Conservation (phyloP, 169 alveolate genomes). For the Eimeria brunetti region DNA sequence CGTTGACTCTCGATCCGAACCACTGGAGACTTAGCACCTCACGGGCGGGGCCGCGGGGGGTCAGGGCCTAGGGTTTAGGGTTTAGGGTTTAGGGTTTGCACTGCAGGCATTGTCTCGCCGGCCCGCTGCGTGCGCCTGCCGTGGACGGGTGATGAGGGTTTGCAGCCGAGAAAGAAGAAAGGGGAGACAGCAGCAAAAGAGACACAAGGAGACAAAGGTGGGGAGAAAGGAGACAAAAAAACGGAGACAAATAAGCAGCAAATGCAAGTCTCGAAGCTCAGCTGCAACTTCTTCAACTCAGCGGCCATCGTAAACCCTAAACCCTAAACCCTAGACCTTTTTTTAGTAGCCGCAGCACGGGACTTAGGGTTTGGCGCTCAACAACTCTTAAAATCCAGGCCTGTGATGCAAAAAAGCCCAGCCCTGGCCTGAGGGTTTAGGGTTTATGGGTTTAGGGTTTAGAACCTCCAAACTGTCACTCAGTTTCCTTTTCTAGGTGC, state of each 20-base stretch:
- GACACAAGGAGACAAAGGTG: no score
- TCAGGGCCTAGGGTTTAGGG: not conserved
- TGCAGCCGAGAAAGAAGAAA: not conserved
- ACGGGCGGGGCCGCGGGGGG: not conserved
- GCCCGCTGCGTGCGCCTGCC: conserved; percentile 41
- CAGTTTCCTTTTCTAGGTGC: not conserved
- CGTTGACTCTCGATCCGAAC: not conserved
- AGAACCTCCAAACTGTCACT: not conserved
- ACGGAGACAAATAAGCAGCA: not conserved
- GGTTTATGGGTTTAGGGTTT: not conserved
- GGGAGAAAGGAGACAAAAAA: not conserved
- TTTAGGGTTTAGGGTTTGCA: not conserved
- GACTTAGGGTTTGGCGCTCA: not conserved
- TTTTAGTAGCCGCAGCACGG: not conserved
- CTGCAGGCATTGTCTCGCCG: conserved; percentile 16
- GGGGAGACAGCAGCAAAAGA: not conserved
- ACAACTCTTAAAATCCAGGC: no score
- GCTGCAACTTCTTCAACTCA: conserved; percentile 18
- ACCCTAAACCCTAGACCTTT: not conserved
- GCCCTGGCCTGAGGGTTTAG: no score
- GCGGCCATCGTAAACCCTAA: not conserved
- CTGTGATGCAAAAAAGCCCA: no score
- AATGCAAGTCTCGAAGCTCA: not conserved
- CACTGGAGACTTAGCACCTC: not conserved
- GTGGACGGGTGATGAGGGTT: not conserved